phyloP scores from a whole-genome alignment of 768 basidiomycete genomes.

The Hygrophoropsis aurantiaca region DNA sequence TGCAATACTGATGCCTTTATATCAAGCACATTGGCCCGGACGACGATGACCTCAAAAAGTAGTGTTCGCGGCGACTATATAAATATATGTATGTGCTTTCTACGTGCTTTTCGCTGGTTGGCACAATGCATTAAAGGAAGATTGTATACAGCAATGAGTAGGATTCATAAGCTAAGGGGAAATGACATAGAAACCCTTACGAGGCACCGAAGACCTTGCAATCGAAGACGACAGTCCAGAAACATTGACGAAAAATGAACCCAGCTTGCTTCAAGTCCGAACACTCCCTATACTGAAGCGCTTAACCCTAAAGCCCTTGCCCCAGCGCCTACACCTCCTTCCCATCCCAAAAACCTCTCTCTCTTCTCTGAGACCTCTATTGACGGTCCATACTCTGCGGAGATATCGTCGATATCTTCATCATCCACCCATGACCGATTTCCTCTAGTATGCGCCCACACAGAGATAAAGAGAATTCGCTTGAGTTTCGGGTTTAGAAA shows the following conservation, averaged over 20 bases:
- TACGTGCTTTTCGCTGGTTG: too few species aligned
- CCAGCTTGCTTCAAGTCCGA: constrained; percentile 29
- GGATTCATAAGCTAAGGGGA: too few species aligned
- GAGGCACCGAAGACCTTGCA: too few species aligned
- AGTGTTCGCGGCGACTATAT: too few species aligned
- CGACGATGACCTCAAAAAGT: too few species aligned
- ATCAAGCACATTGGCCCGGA: too few species aligned
- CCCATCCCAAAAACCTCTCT: constrained; percentile 80
- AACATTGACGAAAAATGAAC: constrained; percentile 3
- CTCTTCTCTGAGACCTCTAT: constrained; percentile 26
- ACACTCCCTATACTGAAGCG: constrained; percentile 27
- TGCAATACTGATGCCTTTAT: too few species aligned
- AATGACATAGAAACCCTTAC: too few species aligned
- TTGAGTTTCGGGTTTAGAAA: constrained; percentile 92
- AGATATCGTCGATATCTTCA: constrained; percentile 40
- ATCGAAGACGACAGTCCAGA: neutral
- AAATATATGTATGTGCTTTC: too few species aligned
- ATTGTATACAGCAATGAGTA: too few species aligned
- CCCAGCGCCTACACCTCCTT: constrained; percentile 75
- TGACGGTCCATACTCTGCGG: constrained; percentile 18
- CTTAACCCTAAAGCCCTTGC: constrained; percentile 75
- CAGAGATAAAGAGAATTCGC: constrained; percentile 87
- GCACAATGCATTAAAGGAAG: too few species aligned
- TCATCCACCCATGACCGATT: constrained; percentile 51
- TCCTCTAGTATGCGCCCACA: constrained; percentile 81